phyloP scores from a whole-genome alignment of 371 early-diverging fungal genomes.

The Phascolomyces articulosus region DNA sequence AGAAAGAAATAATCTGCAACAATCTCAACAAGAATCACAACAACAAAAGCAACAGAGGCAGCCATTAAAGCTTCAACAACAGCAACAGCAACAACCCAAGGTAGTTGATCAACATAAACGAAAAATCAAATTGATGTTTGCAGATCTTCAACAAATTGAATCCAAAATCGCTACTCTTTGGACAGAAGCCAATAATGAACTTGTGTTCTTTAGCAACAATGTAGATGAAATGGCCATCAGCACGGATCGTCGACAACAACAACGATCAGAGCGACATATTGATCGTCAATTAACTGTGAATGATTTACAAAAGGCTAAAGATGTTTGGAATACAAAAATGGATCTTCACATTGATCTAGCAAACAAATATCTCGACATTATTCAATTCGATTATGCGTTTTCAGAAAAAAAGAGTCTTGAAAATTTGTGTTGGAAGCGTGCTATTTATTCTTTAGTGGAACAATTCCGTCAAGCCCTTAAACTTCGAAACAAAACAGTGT shows the following conservation, averaged over 20 bases:
- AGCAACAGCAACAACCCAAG: conserved; percentile 2
- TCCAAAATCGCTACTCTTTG: conserved; percentile 22
- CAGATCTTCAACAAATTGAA: conserved; percentile 34
- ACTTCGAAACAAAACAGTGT: conserved; percentile 9
- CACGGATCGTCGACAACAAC: conserved; percentile 1
- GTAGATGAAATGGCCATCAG: background rate
- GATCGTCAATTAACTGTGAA: conserved; percentile 11
- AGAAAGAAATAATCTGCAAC: conserved; percentile 2
- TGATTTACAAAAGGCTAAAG: conserved; percentile 26
- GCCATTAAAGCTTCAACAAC: conserved; percentile 9
- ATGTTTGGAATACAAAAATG: conserved; percentile 41
- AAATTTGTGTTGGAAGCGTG: conserved; percentile 67
- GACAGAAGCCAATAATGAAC: conserved; percentile 8
- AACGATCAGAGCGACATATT: background rate
- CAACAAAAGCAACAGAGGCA: conserved; percentile 12
- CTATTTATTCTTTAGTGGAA: conserved; percentile 63
- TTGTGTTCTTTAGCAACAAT: conserved; percentile 14
- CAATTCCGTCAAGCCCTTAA: conserved; percentile 58
- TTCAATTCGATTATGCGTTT: conserved; percentile 54
- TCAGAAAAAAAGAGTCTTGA: conserved; percentile 65
- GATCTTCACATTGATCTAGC: conserved; percentile 42
- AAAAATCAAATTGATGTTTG: conserved; percentile 24
- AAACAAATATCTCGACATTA: conserved; percentile 51
- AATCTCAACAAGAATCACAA: conserved; percentile 9
- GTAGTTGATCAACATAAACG: conserved; percentile 16